Base-by-base conservation (phyloP, 257 asterid genomes). In the Nicotiana noctiflora region DNA sequence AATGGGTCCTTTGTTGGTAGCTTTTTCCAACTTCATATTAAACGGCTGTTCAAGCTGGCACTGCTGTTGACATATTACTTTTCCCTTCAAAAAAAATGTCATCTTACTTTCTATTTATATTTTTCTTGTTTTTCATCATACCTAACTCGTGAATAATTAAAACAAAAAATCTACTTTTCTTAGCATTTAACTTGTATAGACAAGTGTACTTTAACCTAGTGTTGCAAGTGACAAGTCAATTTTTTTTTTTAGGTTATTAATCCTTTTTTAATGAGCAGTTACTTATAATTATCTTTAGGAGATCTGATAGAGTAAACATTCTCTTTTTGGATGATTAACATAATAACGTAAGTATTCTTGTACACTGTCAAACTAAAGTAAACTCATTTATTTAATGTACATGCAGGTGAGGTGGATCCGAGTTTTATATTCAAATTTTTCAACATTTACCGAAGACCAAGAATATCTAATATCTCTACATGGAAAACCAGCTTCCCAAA, bases 381-480 rank as follows among this genome's bases (percentile, higher is more conserved):
- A 29, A 15, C 18, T 49, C 17, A 4, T 31, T 66, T 57, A 10
- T 17, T 14, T 80, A 74, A 55, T 77, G 7, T 3, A 61, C 17
- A 8, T 49, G 53, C 89, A 93, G 98, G 98, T 89, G 88, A 87
- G 92, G 83, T 93, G 98, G 98, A 91, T 93, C 11, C 82, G 98
- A 57, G 94, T 93, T 14, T 32, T 93, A 76, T 93, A 93, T 80
- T 90, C 97, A 1, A 86, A 88, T 82, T 92, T 93, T 77, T 25
- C 93, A 18, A 81, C 88, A 0, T 93, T 93, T 52, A 88, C 97
- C 40, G 76, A 86, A 46, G 98, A 93, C 92, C 98, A 93, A 81
- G 97, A 93, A 25, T 87, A 87, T 83, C 89, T 92, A 29, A 92
- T 89, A 40, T 92, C 98, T 2, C 63, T 88, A 79, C 91, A 90